These are phyloP conservation scores for Candida manassasensis DNA, from an alignment of 805 yeast genomes.

Conservation along the genomic window DNA sequence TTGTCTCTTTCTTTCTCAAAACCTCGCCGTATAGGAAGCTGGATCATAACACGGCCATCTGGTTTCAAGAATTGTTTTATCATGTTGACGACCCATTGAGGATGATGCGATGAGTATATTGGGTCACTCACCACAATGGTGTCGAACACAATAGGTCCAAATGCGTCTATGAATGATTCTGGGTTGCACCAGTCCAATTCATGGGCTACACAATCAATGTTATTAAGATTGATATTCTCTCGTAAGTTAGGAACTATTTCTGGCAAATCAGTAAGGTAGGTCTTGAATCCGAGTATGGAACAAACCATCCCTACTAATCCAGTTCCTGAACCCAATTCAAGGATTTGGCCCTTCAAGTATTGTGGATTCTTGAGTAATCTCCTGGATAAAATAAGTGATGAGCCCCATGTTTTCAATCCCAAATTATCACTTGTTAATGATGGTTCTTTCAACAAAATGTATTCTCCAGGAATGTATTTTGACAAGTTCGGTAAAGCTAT, in stretches of 20 bases:
- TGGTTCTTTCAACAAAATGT: slow-evolving; percentile 63
- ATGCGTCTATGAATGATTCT: slow-evolving; percentile 20
- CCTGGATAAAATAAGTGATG: slow-evolving; percentile 66
- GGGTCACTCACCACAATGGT: slow-evolving; percentile 82
- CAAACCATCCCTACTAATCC: slow-evolving; percentile 82
- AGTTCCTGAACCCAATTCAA: slow-evolving; percentile 95
- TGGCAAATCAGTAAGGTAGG: slow-evolving; percentile 69
- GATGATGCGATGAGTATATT: slow-evolving; percentile 79
- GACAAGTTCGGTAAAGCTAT: slow-evolving; percentile 44
- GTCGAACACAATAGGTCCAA: slow-evolving; percentile 38
- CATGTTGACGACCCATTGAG: slow-evolving; percentile 63
- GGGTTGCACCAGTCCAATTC: slow-evolving; percentile 81
- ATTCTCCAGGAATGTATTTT: slow-evolving; percentile 14
- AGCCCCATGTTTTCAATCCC: slow-evolving; percentile 96
- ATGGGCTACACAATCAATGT: slow-evolving; percentile 28
- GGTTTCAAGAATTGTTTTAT: slow-evolving; percentile 40
- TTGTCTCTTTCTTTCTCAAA: slow-evolving; percentile 60
- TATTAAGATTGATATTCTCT: slow-evolving; percentile 56
- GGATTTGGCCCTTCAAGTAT: slow-evolving; percentile 26
- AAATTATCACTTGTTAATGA: slow-evolving; percentile 80
- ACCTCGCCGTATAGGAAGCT: slow-evolving; percentile 68
- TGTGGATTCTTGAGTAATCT: slow-evolving; percentile 35
- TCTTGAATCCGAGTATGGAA: slow-evolving; percentile 44
- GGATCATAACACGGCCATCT: slow-evolving; percentile 52
- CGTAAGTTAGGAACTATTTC: slow-evolving; percentile 69